Evolutionary conservation across 306 rosid genomes (phyloP), one percentile per base, ranked within the genome.

Genomic region (Psophocarpus tetragonolobus): DNA sequence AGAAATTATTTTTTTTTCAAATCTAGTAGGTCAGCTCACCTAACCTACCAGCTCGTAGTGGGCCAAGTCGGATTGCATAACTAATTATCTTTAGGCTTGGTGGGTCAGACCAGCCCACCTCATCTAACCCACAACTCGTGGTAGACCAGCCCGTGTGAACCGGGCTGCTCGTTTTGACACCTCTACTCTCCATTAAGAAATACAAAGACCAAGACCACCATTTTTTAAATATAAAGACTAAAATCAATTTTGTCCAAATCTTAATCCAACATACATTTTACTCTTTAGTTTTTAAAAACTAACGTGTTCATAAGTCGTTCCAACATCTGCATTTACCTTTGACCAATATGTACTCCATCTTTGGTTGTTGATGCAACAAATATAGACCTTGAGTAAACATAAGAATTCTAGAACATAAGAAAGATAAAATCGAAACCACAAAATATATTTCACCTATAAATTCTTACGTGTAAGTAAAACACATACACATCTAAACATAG

Each of bases 291-390:
- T 26, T 51, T 24, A 39, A 24, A 51, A 13, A 54, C 15, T 53
- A 67, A 67, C 56, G 21, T 17, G 8, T 41, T 53, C 5, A 27
- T 27, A n/a, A 6, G 6, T 32, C 33, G 24, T 47, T 15, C 23
- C 5, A 47, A 27, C 10, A 23, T 69, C 23, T 50, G 36, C 24
- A 27, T 18, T 72, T 80, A 80, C 83, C 79, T 24, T 51, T 38
- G 79, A 27, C 79, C 83, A 62, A 80, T 50, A n/a, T 26, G 73
- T 47, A 74, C 79, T 44, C 86, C 83, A 39, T 58, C 14, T 29
- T 30, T 71, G 6, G 4, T 35, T 36, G 29, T 78, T 83, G 74
- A 44, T 45, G 30, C 10, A 74, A 33, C 15, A 65, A 80, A 38
- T n/a, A n/a, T 63, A 72, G 66, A 63, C 26, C 47, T 27, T 54